Base-by-base conservation (phyloP, 2,329 filamentous ascomycete genomes). In the Cordyceps farinosa region DNA sequence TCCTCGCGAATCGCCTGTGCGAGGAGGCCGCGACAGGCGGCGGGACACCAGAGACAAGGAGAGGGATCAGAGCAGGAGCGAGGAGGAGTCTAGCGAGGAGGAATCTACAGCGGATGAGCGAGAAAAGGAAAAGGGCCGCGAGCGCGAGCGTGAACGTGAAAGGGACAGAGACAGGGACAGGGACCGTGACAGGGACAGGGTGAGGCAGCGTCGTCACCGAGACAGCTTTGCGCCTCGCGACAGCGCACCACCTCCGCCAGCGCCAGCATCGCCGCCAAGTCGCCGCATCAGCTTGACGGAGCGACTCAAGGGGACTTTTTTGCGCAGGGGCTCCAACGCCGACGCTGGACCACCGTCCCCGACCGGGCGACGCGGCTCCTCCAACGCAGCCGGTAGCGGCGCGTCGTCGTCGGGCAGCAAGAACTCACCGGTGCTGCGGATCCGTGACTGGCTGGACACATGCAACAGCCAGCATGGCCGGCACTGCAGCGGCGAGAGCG, bases 391-490 rank as follows among this genome's bases (percentile, higher is more conserved):
- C n/a, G 52, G 70, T 70, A 10, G 54, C 48, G 22, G 22, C 22
- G 22, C 22, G 22, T 22, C 22, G 22, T 66, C 70, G 57, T 70
- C 66, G 50, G 61, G 30, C 64, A 53, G 47, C 48, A 72, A 70
- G 55, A 70, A 72, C 36, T 76, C 73, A 10, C 78, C 77, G 22
- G 68, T 78, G 42, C 70, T 70, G 53, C 76, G 75, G 54, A 73
- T 80, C 56, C 74, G 74, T 53, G 74, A 78, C 50, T 80, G 78
- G 78, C 73, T 80, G 40, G 76, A 80, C 62, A 71, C 71, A 13
- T 80, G 78, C 67, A 77, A 77, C 62, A 69, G 70, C n/a, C 73
- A 78, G 56, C 78, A 80, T 60, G 71, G 74, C 15, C 69, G 72
- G 32, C 78, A 80, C 68, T 80, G 78, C 67, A 73, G 69, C 57